A percentile compares a stretch with the other conserved stretches of the same genome.
These are phyloP conservation scores for Suillus brevipes DNA, from an alignment of 768 basidiomycete species.

Conservation along the genomic window DNA sequence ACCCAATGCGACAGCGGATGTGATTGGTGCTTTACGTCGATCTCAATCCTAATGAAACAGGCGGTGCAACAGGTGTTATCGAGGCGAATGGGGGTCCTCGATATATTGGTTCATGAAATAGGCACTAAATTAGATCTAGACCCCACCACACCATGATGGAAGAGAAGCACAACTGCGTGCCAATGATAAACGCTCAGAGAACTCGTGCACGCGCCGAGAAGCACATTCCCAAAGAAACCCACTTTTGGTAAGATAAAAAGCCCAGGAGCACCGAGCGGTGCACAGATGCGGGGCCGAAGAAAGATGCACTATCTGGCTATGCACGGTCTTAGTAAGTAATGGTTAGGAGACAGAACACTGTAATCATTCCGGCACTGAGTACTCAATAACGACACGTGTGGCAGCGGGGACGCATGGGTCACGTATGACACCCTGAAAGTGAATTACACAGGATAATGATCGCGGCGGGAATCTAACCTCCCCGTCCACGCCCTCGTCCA, in stretches of 20 bases:
- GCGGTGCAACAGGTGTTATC: background rate
- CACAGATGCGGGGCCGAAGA: background rate
- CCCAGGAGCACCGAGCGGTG: background rate
- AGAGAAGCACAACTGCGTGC: background rate
- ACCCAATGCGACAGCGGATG: background rate
- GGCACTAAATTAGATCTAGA: background rate
- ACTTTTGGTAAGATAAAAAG: background rate
- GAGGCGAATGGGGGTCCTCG: background rate
- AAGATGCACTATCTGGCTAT: background rate
- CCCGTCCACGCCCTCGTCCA: conserved; percentile 33
- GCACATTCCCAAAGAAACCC: background rate
- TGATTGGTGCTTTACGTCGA: background rate
- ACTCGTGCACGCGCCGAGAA: background rate
- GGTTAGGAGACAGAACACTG: background rate
- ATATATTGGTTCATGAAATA: conserved; percentile 7
- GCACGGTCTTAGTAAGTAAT: background rate
- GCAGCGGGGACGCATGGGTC: background rate
- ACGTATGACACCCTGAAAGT: conserved; percentile 4
- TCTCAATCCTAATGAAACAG: conserved; percentile 2
- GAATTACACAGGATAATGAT: conserved; percentile 2
- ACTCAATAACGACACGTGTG: background rate
- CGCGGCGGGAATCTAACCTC: conserved; percentile 24
- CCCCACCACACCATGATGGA: background rate
- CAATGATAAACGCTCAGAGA: background rate
- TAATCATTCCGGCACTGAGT: conserved; percentile 1